Base-by-base conservation (phyloP, 164 flowering plant species). In the Euptelea pleiosperma region DNA sequence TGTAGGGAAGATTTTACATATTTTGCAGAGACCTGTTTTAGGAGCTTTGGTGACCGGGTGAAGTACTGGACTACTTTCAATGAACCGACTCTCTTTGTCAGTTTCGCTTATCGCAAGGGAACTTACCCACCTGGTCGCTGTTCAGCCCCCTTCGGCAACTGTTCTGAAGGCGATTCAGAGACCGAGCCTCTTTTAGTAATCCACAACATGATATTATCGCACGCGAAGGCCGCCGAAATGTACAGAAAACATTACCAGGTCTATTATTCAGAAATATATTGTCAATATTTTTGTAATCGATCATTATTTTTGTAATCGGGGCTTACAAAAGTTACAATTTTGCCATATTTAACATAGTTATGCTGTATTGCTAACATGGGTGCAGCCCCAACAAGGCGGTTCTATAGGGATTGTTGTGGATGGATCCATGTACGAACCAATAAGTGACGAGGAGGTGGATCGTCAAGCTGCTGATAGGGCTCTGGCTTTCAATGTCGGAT, bases 121-220 rank as follows among this genome's bases (percentile, higher is more conserved):
- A 0, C 0, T 1, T 70, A 53, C 39, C 75, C 85, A 1, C 87
- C 87, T 0, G 64, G 60, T 11, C 77, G 59, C 18, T 82, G 87
- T 57, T 78, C 83, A 3, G 24, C 55, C 5, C 87, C 87, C n/a
- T 82, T 76, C 58, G 83, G 85, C 21, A 70, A 75, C 29, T 79
- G 84, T 47, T 53, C 76, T 1, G 18, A 10, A 18, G 87, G 85
- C 9, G 63, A 82, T 42, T 78, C 87, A 18, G 63, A 65, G 14
- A 14, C 42, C 3, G 87, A 82, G 72, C 84, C 82, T 28, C 52
- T 70, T 34, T 18, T 74, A 21, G 82, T 41, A 0, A 55, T 62
- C 53, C 87, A 82, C 73, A 76, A 80, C 51, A 62, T 76, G 74
- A 34, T 79, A 33, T 30, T 82, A 25, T 63, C 80, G 1, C 86